Evolutionary conservation across 2,329 filamentous ascomycete species (phyloP).

Genomic region (Aphanocladium album): DNA sequence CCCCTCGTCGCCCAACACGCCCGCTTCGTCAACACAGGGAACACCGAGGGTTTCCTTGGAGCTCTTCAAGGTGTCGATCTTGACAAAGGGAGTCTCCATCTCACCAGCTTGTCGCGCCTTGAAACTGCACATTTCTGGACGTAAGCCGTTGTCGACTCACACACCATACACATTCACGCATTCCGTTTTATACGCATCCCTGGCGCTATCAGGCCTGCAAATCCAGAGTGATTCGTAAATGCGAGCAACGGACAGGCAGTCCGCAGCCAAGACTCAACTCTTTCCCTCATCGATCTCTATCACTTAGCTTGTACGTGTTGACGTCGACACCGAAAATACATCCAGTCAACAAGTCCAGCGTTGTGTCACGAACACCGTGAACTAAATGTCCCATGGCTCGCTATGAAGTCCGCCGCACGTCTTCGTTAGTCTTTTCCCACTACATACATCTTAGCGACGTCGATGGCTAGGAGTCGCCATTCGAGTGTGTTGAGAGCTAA

Average conservation of each 20-base stretch:
- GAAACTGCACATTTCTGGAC: background rate
- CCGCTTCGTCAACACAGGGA: no score
- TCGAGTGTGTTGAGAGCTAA: background rate
- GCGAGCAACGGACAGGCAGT: background rate
- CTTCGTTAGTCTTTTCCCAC: background rate
- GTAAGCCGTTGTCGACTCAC: background rate
- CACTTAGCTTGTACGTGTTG: background rate
- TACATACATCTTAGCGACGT: background rate
- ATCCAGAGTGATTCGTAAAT: background rate
- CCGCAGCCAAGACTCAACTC: background rate
- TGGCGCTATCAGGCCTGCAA: background rate
- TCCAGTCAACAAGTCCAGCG: background rate
- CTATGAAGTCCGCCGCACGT: background rate
- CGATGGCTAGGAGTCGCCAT: background rate
- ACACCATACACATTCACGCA: background rate
- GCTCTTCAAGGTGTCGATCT: no score
- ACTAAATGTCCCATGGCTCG: background rate
- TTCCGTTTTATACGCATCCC: background rate
- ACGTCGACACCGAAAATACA: background rate
- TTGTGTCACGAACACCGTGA: background rate
- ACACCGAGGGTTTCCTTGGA: no score
- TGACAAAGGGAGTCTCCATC: background rate
- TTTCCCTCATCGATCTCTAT: background rate
- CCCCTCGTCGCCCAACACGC: no score
- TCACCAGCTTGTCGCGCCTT: background rate